Base-by-base conservation (phyloP, 805 yeast genomes). In the Wickerhamiella dianesei region DNA sequence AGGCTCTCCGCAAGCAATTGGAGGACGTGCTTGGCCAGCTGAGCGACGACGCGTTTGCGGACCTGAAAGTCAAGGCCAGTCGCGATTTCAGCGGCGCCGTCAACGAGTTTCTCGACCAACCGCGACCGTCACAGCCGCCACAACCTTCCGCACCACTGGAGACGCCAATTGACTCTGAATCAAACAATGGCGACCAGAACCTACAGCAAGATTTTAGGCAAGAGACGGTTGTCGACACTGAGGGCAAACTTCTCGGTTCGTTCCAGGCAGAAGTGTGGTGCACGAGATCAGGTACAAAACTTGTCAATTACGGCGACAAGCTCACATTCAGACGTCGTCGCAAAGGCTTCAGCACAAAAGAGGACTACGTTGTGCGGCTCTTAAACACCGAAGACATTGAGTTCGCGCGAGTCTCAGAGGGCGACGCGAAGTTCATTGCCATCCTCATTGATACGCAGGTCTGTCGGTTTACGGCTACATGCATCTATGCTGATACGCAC, bases 331-430 rank as follows among this genome's bases (percentile, higher is more conserved):
- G 53, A 39, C 59, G 68, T 14, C 36, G 48, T 3, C 14, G 43
- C 6, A 18, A 43, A 2, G 18, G 39, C 8, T 1, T 37, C 18
- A 17, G 36, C 18, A 19, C 40, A 4, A 53, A 53, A 29, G 59
- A 56, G 12, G 59, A 59, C 37, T 48, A 35, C 32, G 51, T 62
- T 21, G 65, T 66, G 13, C 55, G 66, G 2, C 55, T 67, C n/a
- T 46, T 50, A n/a, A 60, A 61, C 13, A 53, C 47, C 12, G 45
- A 47, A 5, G 64, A 61, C 13, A 46, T 82, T 49, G 95, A 84
- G 58, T 67, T 88, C 25, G 96, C 92, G 0, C 72, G 95, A 53
- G 59, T 84, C 1, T 79, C 84, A 0, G 87, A 80, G 52, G 82
- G 76, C 44, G 67, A 76, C 25, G 86, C 94, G 0, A 63, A 72